Evolutionary conservation across 2,329 filamentous ascomycete species (phyloP), one percentile per base, ranked within the genome.

Genomic region (Aspergillus pseudoglaucus): DNA sequence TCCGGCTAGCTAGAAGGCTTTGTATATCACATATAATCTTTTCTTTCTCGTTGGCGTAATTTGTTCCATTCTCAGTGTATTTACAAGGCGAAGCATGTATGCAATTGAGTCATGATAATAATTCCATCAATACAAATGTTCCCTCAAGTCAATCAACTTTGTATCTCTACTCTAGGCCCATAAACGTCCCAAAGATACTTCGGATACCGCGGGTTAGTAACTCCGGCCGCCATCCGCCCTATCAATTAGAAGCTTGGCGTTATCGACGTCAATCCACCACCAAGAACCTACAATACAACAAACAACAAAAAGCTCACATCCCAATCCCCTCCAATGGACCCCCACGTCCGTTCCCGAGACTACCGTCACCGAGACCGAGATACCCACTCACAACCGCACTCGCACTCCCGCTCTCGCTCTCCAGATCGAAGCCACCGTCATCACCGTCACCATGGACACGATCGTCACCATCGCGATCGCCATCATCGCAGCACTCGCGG

Each of bases 381-480:
- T 27, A 40, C 30, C 27, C 47, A 47, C 35, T 54, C 53, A 32
- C 52, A 49, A 27, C 60, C 59, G 6, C 59, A 59, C 49, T 61
- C 59, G 6, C 59, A 59, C 49, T 61, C 65, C 42, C 64, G 63
- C 47, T 69, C 70, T 23, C 61, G 60, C 45, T 73, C 69, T 33
- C 66, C 69, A 45, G 58, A 67, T 42, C 53, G 57, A 54, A 53
- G 56, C 22, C 53, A 62, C 49, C 60, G 57, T 45, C 62, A 66
- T 42, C 56, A 50, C 44, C 59, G 54, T 50, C 53, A 53, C 53
- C 60, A 55, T 41, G 61, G 63, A 35, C 66, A 71, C 43, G 62
- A 65, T 47, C 66, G 64, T 23, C 49, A 53, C 41, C 44, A 52
- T 43, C 35, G 52, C 43, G 58, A 55, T 51, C 53, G 54, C 53